Evolutionary conservation across 164 flowering plant genomes (phyloP).

Genomic region (Houttuynia cordata): DNA sequence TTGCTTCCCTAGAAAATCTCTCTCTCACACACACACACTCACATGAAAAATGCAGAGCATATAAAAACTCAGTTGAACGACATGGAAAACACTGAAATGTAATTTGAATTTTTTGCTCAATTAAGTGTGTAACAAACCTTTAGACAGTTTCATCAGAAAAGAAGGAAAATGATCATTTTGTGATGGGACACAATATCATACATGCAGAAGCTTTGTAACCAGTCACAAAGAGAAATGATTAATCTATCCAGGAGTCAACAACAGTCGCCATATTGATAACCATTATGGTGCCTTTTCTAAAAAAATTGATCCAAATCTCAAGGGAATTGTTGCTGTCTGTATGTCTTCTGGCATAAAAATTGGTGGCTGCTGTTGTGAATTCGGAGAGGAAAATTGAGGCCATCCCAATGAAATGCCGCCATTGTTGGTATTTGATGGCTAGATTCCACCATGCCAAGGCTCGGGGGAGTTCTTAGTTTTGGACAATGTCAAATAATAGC

Average conservation of each 20-base stretch:
- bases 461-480: slow-evolving; percentile 20
- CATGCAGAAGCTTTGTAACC: too few relatives aligned
- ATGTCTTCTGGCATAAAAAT: slow-evolving; percentile 85
- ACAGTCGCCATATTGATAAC: neutral
- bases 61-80: too few relatives aligned
- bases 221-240: neutral
- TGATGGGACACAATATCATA: too few relatives aligned
- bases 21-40: too few relatives aligned
- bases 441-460: slow-evolving; percentile 15
- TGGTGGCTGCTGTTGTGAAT: slow-evolving; percentile 23
- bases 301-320: slow-evolving; percentile 9
- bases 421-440: slow-evolving; percentile 9
- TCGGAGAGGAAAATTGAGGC: slow-evolving; percentile 48
- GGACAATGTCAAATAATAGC: slow-evolving; percentile 42
- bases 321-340: slow-evolving; percentile 50
- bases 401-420: slow-evolving; percentile 76
- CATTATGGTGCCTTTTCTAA: too few relatives aligned
- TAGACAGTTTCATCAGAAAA: neutral
- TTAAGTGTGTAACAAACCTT: too few relatives aligned
- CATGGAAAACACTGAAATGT: too few relatives aligned
- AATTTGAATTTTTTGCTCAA: too few relatives aligned
- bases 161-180: neutral
- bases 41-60: too few relatives aligned
- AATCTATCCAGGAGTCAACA: neutral
- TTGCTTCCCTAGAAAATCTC: too few relatives aligned